Base-by-base conservation (phyloP, 495 filamentous ascomycete species). In the Barbatosphaeria neglecta region DNA sequence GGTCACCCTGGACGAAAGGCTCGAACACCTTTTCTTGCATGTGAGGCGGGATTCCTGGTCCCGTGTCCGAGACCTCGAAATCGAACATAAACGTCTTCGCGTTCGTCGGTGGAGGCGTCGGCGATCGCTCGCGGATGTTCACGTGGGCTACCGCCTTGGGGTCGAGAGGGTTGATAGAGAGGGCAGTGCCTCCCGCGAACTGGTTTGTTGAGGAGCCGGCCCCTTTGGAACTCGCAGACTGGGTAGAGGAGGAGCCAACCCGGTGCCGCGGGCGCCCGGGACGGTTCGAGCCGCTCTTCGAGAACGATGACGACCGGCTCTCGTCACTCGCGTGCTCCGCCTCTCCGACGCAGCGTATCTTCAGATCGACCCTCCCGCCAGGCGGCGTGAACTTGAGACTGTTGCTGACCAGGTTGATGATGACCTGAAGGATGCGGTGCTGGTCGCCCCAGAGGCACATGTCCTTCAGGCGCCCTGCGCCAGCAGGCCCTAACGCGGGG, bases 321-420 rank as follows among this genome's bases (percentile, higher is more conserved):
- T 63, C 56, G 47, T 72, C 50, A 24, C 41, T 53, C 37, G 48
- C 28, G 27, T 49, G 50, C 40, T 68, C 71, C 45, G 68, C 60
- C 51, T 84, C 79, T 20, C 81, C 81, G 3, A 79, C 48, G 50
- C 86, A 89, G 46, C 74, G 78, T 47, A 95, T 87, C 11, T 78
- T 74, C 23, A 94, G 75, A 15, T 78, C 68, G 2, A 94, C 82
- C 37, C 70, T 77, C 9, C 89, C 88, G 7, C 81, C 77, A 35
- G 80, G 66, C 0, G 87, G 87, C 2, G 90, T 96, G 55, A 96
- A 96, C 58, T 96, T 96, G 13, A 95, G 68, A 55, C 83, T 86
- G 63, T 96, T 96, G 64, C 83, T 86, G 35, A 95, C 87, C 13
- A 96, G 72, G 57, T 96, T 96, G 67, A 95, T 94, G 39, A 95